Conservation (phyloP, 176 grass and related monocot species). For the Phragmites australis region DNA sequence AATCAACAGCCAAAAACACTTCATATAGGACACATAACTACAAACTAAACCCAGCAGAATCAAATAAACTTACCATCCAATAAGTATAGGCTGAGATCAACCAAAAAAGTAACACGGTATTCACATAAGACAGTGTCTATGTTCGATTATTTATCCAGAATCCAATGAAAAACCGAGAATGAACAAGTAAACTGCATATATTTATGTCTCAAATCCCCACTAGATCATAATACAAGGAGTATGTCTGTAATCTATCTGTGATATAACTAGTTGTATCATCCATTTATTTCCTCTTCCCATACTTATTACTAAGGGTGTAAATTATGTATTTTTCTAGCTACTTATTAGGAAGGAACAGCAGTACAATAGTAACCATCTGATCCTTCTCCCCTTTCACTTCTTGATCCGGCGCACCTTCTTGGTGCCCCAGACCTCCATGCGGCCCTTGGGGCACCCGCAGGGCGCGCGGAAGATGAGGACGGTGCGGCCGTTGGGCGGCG, state of each 20-base stretch:
- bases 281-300: constrained; percentile 45
- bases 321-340: constrained; percentile 25
- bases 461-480: constrained; percentile 84
- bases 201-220: constrained; percentile 8
- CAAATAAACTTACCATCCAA: not conserved
- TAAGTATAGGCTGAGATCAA: not conserved
- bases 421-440: constrained; percentile 94
- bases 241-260: constrained; percentile 42
- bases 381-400: constrained; percentile 44
- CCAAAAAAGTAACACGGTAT: not conserved
- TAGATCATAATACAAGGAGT: constrained; percentile 41
- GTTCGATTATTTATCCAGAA: constrained; percentile 24
- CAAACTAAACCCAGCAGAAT: not conserved
- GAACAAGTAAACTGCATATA: constrained; percentile 35
- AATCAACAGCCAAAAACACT: not conserved
- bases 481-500: constrained; percentile 90
- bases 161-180: constrained; percentile 22
- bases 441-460: constrained; percentile 77
- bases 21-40: not conserved
- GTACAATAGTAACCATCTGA: not conserved
- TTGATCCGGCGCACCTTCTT: constrained; percentile 94
- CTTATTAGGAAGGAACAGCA: constrained; percentile 21
- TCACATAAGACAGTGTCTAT: not conserved
- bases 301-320: constrained; percentile 34
- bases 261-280: constrained; percentile 35